Conservation (phyloP, 306 rosid genomes). For the Neltuma alba region DNA sequence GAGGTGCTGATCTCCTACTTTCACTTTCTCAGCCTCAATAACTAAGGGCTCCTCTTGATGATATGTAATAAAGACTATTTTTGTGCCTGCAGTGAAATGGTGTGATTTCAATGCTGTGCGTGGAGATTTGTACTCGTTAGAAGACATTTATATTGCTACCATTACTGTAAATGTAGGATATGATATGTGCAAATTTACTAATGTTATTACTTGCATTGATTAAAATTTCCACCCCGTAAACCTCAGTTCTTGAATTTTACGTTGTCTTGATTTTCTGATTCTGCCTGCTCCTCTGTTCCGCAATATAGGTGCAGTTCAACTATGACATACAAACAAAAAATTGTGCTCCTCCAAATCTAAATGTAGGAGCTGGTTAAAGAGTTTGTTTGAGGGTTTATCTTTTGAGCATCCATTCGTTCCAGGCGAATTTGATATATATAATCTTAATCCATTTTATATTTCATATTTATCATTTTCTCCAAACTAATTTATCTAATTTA, state of each 20-base stretch:
- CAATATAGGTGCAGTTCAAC: not conserved
- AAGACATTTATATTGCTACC: not conserved
- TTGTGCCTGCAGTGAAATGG: not conserved
- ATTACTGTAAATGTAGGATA: slow-evolving; percentile 1
- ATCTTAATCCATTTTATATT: too few species aligned
- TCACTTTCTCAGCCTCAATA: not conserved
- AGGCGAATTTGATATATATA: too few species aligned
- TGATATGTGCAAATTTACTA: not conserved
- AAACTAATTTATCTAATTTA: too few species aligned
- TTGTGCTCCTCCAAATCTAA: too few species aligned
- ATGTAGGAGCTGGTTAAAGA: too few species aligned
- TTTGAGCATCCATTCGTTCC: too few species aligned
- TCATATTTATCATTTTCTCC: too few species aligned
- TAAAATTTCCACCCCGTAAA: not conserved
- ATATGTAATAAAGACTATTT: not conserved
- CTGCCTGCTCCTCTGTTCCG: not conserved
- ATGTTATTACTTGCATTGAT: not conserved
- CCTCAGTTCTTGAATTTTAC: not conserved
- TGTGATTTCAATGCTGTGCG: not conserved
- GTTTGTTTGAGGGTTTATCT: too few species aligned
- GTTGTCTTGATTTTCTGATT: not conserved
- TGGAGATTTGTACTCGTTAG: not conserved
- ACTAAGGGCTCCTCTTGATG: not conserved
- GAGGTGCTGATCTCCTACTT: slow-evolving; percentile 34
- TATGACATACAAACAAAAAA: not conserved